Base-by-base conservation (phyloP, 2,329 filamentous ascomycete species). In the Macrophomina phaseolina region DNA sequence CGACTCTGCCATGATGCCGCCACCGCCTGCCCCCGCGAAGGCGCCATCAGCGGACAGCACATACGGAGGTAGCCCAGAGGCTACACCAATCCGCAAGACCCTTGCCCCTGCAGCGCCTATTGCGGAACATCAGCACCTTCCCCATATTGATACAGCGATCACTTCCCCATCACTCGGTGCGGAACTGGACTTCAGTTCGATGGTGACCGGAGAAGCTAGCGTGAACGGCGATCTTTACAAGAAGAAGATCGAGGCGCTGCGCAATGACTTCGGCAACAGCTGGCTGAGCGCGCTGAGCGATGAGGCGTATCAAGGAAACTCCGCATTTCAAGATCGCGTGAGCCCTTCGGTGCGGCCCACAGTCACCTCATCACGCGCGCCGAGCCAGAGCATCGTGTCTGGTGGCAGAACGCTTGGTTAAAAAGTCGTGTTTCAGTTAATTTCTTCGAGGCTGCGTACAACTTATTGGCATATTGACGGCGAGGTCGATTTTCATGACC, bases 271-370 rank as follows among this genome's bases (percentile, higher is more conserved):
- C 70, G 94, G 94, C 38, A 92, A 89, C 72, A 91, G 89, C 45
- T 99, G 97, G 86, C 85, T 99, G 46, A 94, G 89, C 69, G 92
- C 91, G 14, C 83, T 98, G 61, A 91, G 91, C 68, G 94, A 97
- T 73, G 91, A 95, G 76, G 84, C 79, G 40, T 86, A 73, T 28
- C 61, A 62, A 45, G 46, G 68, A 30, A 65, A 45, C 18, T 45
- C 64, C 32, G 45, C 52, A n/a, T 66, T 53, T 11, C 55, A 52
- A 38, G 65, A 66, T 32, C 55, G 46, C 23, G 56, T 63, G 46
- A 73, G 67, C 60, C 76, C 77, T 46, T 70, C 71, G 49, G 73
- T 78, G 30, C 71, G 72, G 66, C 76, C 77, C 18, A 72, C 70
- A 28, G 56, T 75, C 55, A 71, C 74, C 16, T 62, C 62, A 32